Evolutionary conservation across 2,329 filamentous ascomycete species (phyloP), one percentile per base, ranked within the genome.

Genomic region (Ascochyta fabae): DNA sequence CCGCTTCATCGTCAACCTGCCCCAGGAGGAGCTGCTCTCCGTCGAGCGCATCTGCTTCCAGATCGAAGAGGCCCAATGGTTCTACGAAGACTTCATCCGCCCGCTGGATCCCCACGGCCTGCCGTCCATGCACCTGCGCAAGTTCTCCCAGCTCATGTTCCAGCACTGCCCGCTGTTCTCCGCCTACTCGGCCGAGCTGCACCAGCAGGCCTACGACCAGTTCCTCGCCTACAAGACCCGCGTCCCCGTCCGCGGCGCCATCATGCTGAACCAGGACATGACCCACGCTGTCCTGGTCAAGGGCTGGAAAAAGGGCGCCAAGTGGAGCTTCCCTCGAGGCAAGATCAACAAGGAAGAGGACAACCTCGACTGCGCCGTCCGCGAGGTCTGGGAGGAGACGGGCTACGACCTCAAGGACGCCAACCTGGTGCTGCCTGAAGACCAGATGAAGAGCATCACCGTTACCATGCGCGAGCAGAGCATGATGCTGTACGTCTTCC

Each of bases 31-130:
- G 77, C 85, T 98, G 42, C 87, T 88, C 64, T 92, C 91, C 2
- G 90, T 96, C 54, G 91, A 92, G 73, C 89, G 95, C 72, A 95
- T 99, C 78, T 98, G 94, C 79, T 99, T 99, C 76, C 93, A 98
- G 79, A 90, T 99, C 67, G 95, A 99, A 78, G 96, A 99, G 79
- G 95, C 95, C 68, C 96, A 99, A 87, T 99, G 95, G 95, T 99
- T 96, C 79, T 99, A 99, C 85, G 95, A 99, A 82, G 95, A 99
- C 78, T 99, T 99, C 74, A 92, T 99, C 75, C 91, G 95, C 43
- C 93, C 94, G 35, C 82, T 95, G 61, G 90, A 97, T 76, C 88
- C 92, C 48, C 84, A 84, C 35, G 84, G 84, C 38, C 83, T 99
- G 10, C 95, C 95, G 4, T 92, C 90, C 51, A 89, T 98, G 82